These are phyloP conservation scores for Magnolia sinica DNA, from an alignment of 164 flowering plant species.

Conservation along the genomic window DNA sequence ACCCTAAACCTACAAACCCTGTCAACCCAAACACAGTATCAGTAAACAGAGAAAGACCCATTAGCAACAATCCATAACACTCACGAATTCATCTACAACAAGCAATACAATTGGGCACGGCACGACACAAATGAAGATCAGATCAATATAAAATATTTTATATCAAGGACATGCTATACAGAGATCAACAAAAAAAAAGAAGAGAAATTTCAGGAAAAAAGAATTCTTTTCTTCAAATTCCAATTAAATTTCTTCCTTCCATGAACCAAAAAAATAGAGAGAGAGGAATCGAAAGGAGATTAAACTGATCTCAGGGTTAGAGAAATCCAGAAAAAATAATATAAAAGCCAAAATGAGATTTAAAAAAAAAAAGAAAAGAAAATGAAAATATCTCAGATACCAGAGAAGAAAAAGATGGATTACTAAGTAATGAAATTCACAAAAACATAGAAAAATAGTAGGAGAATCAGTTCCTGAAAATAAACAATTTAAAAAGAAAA, in stretches of 20 bases:
- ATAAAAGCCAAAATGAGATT: neutral
- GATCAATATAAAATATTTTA: neutral
- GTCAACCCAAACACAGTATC: neutral
- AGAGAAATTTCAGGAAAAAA: too few species aligned
- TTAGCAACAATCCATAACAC: neutral
- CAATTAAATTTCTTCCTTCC: neutral
- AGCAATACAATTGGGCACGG: neutral
- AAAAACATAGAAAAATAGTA: too few species aligned
- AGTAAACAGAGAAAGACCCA: neutral
- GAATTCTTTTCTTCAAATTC: neutral
- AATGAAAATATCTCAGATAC: too few species aligned
- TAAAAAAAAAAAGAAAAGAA: neutral
- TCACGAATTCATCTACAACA: neutral
- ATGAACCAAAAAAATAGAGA: neutral
- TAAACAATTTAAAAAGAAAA: too few species aligned
- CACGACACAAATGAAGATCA: neutral
- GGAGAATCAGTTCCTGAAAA: too few species aligned
- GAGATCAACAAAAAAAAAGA: neutral
- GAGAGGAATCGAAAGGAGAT: too few species aligned
- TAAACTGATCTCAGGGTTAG: too few species aligned
- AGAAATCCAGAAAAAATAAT: too few species aligned
- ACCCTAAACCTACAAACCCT: neutral
- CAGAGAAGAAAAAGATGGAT: too few species aligned
- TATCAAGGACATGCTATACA: neutral
- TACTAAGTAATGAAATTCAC: too few species aligned